phyloP scores from a whole-genome alignment of 73 alveolate species.

The Uronychia binucleata region DNA sequence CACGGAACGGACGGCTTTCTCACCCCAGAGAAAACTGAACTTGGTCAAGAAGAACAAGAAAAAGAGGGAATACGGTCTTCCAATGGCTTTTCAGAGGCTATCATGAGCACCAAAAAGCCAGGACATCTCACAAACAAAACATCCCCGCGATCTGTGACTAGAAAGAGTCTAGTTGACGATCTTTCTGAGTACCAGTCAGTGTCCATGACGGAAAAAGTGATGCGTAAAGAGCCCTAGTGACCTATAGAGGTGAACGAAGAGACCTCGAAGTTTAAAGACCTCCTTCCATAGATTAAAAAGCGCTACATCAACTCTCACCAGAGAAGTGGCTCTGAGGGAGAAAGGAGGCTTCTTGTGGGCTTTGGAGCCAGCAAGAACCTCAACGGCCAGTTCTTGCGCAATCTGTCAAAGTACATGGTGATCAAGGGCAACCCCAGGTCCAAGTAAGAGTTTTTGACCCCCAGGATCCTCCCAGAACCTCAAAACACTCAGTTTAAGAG shows the following conservation, averaged over 20 bases:
- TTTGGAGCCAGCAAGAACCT: constrained; percentile 29
- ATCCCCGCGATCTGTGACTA: no score
- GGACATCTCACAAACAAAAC: no score
- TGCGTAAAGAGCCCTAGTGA: no score
- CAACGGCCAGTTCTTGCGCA: constrained; percentile 31
- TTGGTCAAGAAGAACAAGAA: no score
- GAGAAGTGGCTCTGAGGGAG: neutral
- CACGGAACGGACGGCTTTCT: no score
- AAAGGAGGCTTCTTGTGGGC: constrained; percentile 26
- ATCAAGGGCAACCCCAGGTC: constrained; percentile 4
- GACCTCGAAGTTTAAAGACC: neutral
- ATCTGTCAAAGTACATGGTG: neutral
- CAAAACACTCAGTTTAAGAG: constrained; percentile 21
- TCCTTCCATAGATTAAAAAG: constrained; percentile 1
- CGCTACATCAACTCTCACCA: neutral
- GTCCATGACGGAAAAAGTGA: no score
- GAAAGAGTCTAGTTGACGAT: no score
- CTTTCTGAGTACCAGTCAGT: no score
- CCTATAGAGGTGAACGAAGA: neutral
- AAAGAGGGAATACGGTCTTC: no score
- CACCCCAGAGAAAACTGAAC: no score
- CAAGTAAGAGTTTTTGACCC: constrained; percentile 15
- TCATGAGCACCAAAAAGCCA: no score
- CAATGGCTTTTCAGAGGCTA: no score
- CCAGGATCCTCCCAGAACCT: constrained; percentile 14